Evolutionary conservation across 257 asterid genomes (phyloP), one percentile per base, ranked within the genome.

Genomic region (Haberlea rhodopensis): DNA sequence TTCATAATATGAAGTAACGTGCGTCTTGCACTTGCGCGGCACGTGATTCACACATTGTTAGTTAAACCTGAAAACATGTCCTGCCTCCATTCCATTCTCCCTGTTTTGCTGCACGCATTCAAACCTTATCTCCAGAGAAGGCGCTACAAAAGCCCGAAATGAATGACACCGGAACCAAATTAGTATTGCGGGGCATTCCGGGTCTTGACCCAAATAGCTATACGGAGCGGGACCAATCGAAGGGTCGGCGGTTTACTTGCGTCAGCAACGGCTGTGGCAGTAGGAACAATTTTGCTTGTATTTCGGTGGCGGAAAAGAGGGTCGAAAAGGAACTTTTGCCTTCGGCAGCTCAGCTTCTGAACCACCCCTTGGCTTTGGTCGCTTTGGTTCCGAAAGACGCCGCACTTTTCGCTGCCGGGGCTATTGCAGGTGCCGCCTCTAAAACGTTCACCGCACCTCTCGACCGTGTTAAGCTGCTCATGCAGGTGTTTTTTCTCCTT

Each of bases 391-490:
- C 99, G 2, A 81, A 72, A 69, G 94, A 85, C 1, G 91, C 79
- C 49, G 95, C 97, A 32, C 85, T 92, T 37, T 92, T 92, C 63
- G 85, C 87, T 51, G 99, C 99, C 66, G 99, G 97, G 11, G 97
- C 99, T 7, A 66, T 94, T 56, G 95, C 97, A 63, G 96, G 99
- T 28, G 90, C 94, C 46, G 85, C 95, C 7, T 96, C 97, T 1
- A 94, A 94, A 72, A 78, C 95, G 21, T 84, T 94, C 61, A 94
- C 94, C 7, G 99, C 96, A 9, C 99, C 99, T 26, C 96, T 94
- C 60, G 97, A 94, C 74, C 91, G 99, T 46, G 73, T 90, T 68
- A 94, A 94, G 86, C 87, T 94, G 48, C 89, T 94, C 60, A 77
- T 92, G 97, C 99, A 92, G 97, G 99, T 89, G 0, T 32, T 1